These are phyloP conservation scores for Colletotrichum scovillei DNA, from an alignment of 2,329 filamentous ascomycete genomes.

Conservation along the genomic window DNA sequence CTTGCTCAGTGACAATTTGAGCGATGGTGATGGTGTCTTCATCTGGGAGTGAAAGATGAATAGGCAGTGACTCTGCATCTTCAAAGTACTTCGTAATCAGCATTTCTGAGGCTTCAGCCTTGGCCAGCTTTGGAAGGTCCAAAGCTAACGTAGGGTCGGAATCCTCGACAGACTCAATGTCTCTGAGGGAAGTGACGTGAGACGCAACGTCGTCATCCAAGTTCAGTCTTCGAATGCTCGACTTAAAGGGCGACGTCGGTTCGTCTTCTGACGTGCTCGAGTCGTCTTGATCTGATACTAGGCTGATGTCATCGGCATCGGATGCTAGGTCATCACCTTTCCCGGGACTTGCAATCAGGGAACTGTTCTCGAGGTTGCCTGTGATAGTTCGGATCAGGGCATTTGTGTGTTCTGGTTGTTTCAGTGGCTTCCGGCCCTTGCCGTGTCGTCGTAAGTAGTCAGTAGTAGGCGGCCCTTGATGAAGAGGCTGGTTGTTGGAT, in stretches of 20 bases:
- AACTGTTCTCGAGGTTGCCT: constrained; percentile 47
- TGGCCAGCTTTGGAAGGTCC: constrained; percentile 62
- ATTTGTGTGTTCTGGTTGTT: constrained; percentile 39
- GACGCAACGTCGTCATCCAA: constrained; percentile 66
- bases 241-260: constrained; percentile 61
- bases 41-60: constrained; percentile 60
- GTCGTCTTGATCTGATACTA: constrained; percentile 67
- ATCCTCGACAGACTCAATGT: constrained; percentile 59
- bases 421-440: constrained; percentile 51
- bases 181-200: constrained; percentile 62
- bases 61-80: constrained; percentile 65
- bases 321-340: constrained; percentile 54
- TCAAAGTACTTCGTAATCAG: constrained; percentile 67
- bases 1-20: constrained; percentile 79
- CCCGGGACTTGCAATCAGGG: constrained; percentile 50
- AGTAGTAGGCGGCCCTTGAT: constrained; percentile 55
- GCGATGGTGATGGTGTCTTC: constrained; percentile 74
- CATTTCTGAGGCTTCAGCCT: constrained; percentile 60
- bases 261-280: constrained; percentile 62
- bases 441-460: constrained; percentile 61
- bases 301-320: constrained; percentile 61
- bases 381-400: constrained; percentile 52
- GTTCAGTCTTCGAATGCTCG: constrained; percentile 54
- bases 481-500: constrained; percentile 42
- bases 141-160: constrained; percentile 58